These are phyloP conservation scores for Talaromyces verruculosus DNA, from an alignment of 2,329 filamentous ascomycete species.

Conservation along the genomic window DNA sequence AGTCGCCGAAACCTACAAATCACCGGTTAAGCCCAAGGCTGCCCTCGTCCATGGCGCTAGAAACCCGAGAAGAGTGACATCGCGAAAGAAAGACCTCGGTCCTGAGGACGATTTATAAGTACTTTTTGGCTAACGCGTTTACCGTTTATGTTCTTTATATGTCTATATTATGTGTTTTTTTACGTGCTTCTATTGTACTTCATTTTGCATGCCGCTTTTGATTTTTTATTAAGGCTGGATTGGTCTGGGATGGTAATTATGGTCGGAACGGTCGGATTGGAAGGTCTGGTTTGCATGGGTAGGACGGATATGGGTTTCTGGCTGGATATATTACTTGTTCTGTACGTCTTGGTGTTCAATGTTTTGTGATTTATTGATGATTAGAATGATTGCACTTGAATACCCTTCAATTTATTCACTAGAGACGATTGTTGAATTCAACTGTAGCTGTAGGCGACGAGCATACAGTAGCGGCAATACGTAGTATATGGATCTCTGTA, in stretches of 20 bases:
- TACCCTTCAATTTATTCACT: too few relatives aligned
- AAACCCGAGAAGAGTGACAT: conserved; percentile 47
- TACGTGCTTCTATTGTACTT: background rate
- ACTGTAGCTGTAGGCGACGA: too few relatives aligned
- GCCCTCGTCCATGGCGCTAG: conserved; percentile 21
- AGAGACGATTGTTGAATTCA: too few relatives aligned
- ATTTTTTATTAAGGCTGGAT: background rate
- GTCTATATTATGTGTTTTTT: background rate
- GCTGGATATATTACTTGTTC: conserved; percentile 4
- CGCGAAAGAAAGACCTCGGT: conserved; percentile 50
- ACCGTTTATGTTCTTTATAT: background rate
- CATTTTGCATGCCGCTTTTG: conserved; percentile 1
- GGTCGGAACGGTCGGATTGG: background rate
- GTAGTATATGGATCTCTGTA: too few relatives aligned
- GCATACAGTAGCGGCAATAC: too few relatives aligned
- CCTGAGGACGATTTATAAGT: conserved; percentile 41
- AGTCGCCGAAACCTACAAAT: conserved; percentile 38
- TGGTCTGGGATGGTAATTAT: background rate
- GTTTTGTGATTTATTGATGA: background rate
- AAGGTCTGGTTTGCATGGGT: conserved; percentile 1
- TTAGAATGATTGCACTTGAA: background rate
- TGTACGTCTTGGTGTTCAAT: background rate
- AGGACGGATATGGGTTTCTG: conserved; percentile 3
- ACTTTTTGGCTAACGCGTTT: background rate
- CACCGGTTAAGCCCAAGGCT: conserved; percentile 23